Conservation (phyloP, 2,329 filamentous ascomycete species). For the Aspergillus candidus region DNA sequence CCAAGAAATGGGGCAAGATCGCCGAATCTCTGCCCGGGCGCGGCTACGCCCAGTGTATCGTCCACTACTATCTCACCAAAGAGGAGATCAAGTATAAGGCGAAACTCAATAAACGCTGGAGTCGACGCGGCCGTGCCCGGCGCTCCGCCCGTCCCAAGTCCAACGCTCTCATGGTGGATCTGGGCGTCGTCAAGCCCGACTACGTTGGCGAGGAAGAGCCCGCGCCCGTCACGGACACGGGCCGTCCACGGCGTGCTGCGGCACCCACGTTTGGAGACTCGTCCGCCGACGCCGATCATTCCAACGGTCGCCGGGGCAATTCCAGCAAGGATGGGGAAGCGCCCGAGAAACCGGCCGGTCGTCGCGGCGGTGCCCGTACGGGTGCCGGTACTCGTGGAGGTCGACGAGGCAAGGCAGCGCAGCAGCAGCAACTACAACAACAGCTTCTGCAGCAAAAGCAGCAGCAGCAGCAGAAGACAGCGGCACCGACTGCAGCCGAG, state of each 20-base stretch:
- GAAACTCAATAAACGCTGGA: conserved; percentile 42
- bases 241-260: conserved; percentile 44
- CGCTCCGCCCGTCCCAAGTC: conserved; percentile 40
- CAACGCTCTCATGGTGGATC: conserved; percentile 44
- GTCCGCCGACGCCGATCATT: conserved; percentile 26
- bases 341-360: conserved; percentile 28
- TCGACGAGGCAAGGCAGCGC: conserved; percentile 29
- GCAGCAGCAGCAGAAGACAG: conserved; percentile 14
- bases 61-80: conserved; percentile 48
- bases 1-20: conserved; percentile 49
- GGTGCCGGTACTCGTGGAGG: conserved; percentile 30
- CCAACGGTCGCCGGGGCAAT: conserved; percentile 30
- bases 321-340: conserved; percentile 30
- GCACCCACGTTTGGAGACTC: conserved; percentile 45
- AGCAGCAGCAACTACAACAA: conserved; percentile 18
- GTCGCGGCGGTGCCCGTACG: conserved; percentile 27
- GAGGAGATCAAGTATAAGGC: conserved; percentile 47
- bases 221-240: conserved; percentile 45
- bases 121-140: conserved; percentile 35
- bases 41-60: conserved; percentile 44
- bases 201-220: conserved; percentile 42
- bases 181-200: conserved; percentile 39
- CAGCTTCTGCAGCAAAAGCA: conserved; percentile 13
- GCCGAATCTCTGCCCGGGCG: conserved; percentile 42
- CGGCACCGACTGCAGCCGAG: background rate